Evolutionary conservation across 495 filamentous ascomycete species (phyloP), one percentile per base, ranked within the genome.

Genomic region (Penicillium daleae): DNA sequence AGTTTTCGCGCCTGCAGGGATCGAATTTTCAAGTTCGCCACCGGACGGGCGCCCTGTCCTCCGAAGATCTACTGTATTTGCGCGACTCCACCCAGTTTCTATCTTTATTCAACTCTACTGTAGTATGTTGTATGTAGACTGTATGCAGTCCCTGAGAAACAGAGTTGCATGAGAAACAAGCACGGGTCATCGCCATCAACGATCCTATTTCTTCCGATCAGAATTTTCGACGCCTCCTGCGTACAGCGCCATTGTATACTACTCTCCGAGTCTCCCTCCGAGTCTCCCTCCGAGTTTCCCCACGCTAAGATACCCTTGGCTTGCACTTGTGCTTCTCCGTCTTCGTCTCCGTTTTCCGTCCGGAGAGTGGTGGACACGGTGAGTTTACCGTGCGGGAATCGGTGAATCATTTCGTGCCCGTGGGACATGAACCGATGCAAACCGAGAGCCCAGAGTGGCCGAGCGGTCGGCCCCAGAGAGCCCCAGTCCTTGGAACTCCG

Each of bases 381-480:
- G 15, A 42, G 17, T 24, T 19, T 59, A 32, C 32, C 59, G 19
- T 49, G 44, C 22, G 31, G 35, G 35, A 42, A 22, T 48, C 58
- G 58, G 48, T 27, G 44, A 42, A 31, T 15, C 26, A 31, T 22
- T 35, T 39, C 19, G 22, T 32, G 49, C n/a, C n/a, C n/a, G n/a
- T n/a, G n/a, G n/a, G n/a, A n/a, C n/a, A n/a, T 40, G 13, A 22
- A 56, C 62, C 66, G 66, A 68, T 39, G 19, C 19, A 51, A 69
- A 59, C 66, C 66, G 64, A 66, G 59, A 33, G 56, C 66, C 56
- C 60, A 62, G 66, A 60, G 31, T 17, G 49, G 39, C 31, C 51
- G 27, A 52, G 29, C 31, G 51, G 31, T 35, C 51, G 49, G 49
- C 29, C 51, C 32, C 27, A 13, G 51, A 21, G 1, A 37, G 51